Evolutionary conservation across 73 alveolate genomes (phyloP), one percentile per base, ranked within the genome.

Genomic region (Tetrahymena thermophila): DNA sequence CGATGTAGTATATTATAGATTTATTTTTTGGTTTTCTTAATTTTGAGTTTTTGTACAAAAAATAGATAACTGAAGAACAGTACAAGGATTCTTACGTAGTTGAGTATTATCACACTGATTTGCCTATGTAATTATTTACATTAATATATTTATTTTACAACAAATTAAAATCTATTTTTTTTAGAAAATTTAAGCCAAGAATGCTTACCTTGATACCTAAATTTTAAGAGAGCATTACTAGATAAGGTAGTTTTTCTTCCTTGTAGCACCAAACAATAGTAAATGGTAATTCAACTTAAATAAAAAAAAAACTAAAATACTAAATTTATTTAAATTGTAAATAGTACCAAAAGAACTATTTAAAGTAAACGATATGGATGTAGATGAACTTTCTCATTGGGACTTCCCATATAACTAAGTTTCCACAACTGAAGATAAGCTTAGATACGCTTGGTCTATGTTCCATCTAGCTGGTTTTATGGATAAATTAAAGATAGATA

Each of bases 381-480:
- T 50, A 9, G 95, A 95, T 84, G 44, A 50, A n/a, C 40, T 95
- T n/a, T 21, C 44, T 6, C 85, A 95, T 56, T 95, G 95, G 95
- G 89, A 71, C n/a, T 71, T 71, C 89, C 84, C 95, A 40, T 95
- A 85, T 85, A 95, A 95, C 35, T 35, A 85, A 23, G 94, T 93
- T n/a, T 28, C 25, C 21, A 50, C 42, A 28, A 50, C 83, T 11
- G 95, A 85, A 55, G 42, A 95, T 84, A 50, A 84, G 34, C 42
- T 71, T 14, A 94, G 94, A 56, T 95, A 95, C 35, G 94, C 94
- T 15, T 95, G 95, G 95, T 93, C 95, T 55, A 35, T 95, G 94
- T 95, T 95, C 44, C 97, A 95, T 43, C 56, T 95, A 34, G 37
- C 94, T 28, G 94, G 94, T 21, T 95, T 84, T 55, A 43, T 89